Percentiles rank a stretch among this genome's conserved stretches.
Evolutionary conservation across 78 protist species (phyloP).

Genomic region (Isochrysis galbana): DNA sequence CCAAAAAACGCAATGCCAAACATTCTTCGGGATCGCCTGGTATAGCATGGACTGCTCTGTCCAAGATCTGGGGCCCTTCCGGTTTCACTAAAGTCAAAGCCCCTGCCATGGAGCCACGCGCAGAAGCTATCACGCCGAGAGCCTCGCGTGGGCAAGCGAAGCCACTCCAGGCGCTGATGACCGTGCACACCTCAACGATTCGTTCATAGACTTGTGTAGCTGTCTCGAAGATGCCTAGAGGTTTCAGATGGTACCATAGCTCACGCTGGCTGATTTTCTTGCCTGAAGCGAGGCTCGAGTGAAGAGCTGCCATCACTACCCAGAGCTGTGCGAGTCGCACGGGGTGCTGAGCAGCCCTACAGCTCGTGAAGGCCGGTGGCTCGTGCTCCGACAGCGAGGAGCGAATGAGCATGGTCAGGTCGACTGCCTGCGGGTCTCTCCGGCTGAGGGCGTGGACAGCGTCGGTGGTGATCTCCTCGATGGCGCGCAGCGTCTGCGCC

Average conservation of each 20-base stretch:
- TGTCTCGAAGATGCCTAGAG: neutral
- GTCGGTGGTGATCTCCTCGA: too few species aligned
- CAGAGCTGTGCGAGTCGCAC: conserved; percentile 2
- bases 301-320: neutral
- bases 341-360: too few species aligned
- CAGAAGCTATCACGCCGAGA: neutral
- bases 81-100: neutral
- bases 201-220: neutral
- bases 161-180: neutral
- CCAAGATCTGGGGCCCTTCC: neutral
- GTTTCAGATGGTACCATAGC: conserved; percentile 12
- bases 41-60: neutral
- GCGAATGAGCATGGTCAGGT: too few species aligned
- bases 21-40: neutral
- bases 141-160: neutral
- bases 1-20: neutral
- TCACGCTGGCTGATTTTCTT: neutral
- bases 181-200: neutral
- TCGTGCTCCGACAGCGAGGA: too few species aligned
- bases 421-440: too few species aligned
- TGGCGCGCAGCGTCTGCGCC: too few species aligned
- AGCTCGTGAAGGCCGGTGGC: too few species aligned
- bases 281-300: neutral
- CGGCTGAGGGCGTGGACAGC: too few species aligned
- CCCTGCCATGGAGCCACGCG: neutral